Evolutionary conservation across 1,139 yeast genomes (phyloP), one percentile per base, ranked within the genome.

Genomic region (Yamadazyma friedrichii): DNA sequence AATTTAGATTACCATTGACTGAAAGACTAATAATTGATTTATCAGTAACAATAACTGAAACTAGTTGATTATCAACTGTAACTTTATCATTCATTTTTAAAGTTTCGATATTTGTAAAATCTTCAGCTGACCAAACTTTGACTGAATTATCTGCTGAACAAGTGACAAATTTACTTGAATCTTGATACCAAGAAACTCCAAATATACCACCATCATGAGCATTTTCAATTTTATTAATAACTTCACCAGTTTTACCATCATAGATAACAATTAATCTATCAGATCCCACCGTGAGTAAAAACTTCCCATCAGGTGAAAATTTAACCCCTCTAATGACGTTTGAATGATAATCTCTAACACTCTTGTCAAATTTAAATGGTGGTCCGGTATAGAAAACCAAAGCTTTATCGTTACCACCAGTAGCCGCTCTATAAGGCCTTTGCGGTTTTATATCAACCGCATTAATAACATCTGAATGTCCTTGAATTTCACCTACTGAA

Each of bases 401-500:
- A 0, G 88, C 83, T 42, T 82, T 80, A 58, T 93, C 98, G 54
- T 89, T 96, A 40, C 95, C 80, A 4, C 85, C 97, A 3, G 98
- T 89, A 12, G 88, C 95, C 1, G 97, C 96, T 45, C 97, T 72
- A 67, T 86, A 88, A 3, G 98, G 98, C 59, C 98, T 77, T 44
- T 78, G 81, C n/a, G 91, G 88, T 55, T 85, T 84, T 50, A 93
- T 84, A 41, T 86, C 82, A 10, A 88, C 96, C 0, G 94, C 88
- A 56, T 86, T 88, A 57, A 91, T 80, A 32, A 80, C 78, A 31
- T 86, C 82, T n/a, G 95, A 78, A 59, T 93, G 98, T 25, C 98
- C 99, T 42, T 89, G 83, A 52, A 94, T 84, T 59, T 93, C 98
- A 41, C 98, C 99, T 35, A 93, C 83, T 9, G 96, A 80, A 62